These are phyloP conservation scores for Pseudopyrenochaeta lycopersici DNA, from an alignment of 2,329 filamentous ascomycete genomes.

Conservation along the genomic window DNA sequence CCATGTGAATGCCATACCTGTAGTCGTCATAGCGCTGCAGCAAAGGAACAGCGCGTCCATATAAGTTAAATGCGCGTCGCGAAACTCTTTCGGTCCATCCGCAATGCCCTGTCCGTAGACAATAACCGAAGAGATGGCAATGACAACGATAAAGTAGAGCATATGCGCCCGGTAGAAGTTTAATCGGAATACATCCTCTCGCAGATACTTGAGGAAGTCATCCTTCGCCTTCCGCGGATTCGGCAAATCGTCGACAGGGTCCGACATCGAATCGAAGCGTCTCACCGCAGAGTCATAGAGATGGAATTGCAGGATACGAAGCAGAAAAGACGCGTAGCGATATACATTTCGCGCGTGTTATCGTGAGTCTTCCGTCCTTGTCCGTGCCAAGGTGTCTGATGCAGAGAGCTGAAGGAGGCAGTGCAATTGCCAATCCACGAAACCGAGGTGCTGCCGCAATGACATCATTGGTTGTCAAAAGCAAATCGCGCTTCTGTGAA, in stretches of 20 bases:
- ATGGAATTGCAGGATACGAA: background rate
- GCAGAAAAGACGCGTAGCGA: background rate
- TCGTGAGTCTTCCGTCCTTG: background rate
- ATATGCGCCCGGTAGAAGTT: conserved; percentile 41
- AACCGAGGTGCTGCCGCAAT: conserved; percentile 5
- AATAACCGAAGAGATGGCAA: conserved; percentile 35
- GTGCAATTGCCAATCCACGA: conserved; percentile 5
- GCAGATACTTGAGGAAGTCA: conserved; percentile 26
- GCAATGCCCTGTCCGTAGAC: conserved; percentile 40
- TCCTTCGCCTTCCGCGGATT: conserved; percentile 25
- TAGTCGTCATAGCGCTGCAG: conserved; percentile 44
- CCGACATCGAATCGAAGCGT: conserved; percentile 16
- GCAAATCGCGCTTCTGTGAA: background rate
- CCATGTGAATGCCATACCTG: conserved; percentile 14
- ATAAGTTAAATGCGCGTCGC: conserved; percentile 29
- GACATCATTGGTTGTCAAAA: conserved; percentile 11
- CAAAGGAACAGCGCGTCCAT: conserved; percentile 39
- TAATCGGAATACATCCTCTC: conserved; percentile 21
- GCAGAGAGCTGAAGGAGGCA: conserved; percentile 8
- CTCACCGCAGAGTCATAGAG: background rate
- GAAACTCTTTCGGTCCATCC: conserved; percentile 27
- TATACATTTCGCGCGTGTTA: background rate
- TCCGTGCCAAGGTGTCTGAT: conserved; percentile 1
- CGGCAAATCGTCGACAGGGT: conserved; percentile 25
- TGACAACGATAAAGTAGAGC: conserved; percentile 41